These are phyloP conservation scores for Pseudogymnoascus sp. DNA, from an alignment of 2,329 filamentous ascomycete species.

Conservation along the genomic window DNA sequence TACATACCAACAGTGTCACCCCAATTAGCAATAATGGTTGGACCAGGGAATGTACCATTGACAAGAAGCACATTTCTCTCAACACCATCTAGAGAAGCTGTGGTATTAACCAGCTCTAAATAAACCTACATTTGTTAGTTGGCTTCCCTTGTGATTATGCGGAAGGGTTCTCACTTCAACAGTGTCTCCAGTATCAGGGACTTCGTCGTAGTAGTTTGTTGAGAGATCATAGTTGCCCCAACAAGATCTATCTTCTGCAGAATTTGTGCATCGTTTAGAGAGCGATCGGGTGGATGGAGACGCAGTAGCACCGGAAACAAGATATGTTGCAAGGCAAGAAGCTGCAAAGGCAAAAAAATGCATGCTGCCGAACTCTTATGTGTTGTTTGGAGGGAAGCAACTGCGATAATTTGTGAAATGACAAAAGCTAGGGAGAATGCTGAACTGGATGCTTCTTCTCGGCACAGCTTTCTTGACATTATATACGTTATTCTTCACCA, in stretches of 20 bases:
- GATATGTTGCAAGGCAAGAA: not conserved
- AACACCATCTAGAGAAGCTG: conserved; percentile 28
- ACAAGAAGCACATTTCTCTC: conserved; percentile 27
- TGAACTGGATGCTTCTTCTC: not conserved
- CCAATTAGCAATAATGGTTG: conserved; percentile 33
- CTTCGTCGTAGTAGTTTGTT: conserved; percentile 34
- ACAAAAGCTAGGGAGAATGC: not conserved
- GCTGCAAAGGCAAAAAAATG: not conserved
- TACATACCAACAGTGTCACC: conserved; percentile 25
- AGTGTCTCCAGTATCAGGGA: conserved; percentile 41
- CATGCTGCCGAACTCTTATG: not conserved
- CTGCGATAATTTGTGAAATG: not conserved
- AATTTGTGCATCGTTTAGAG: conserved; percentile 13
- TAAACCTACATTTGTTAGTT: conserved; percentile 16
- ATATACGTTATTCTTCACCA: not conserved
- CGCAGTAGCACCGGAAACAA: not conserved
- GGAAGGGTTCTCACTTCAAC: conserved; percentile 44
- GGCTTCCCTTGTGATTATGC: conserved; percentile 42
- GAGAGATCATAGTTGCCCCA: conserved; percentile 45
- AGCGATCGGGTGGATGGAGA: not conserved
- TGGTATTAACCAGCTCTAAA: conserved; percentile 22
- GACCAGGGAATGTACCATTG: conserved; percentile 33
- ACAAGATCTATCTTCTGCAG: conserved; percentile 21
- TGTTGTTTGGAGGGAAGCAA: not conserved
- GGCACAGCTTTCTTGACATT: not conserved